Conservation (phyloP, 345 rosid species). For the Eutrema yunnanense region DNA sequence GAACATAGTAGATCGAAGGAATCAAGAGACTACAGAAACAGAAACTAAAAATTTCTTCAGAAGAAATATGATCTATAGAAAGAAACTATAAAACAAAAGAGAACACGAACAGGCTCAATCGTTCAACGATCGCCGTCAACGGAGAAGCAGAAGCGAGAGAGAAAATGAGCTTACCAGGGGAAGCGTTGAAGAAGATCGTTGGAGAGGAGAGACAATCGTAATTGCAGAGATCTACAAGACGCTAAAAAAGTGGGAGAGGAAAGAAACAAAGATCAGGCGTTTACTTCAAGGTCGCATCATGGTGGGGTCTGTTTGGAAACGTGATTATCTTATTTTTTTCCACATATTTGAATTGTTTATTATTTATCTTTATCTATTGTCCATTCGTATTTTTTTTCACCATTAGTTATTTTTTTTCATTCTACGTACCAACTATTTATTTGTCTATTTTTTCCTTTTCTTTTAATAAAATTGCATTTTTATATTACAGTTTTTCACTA, state of each 20-base stretch:
- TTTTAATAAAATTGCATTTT: too few relatives aligned
- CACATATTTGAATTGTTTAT: too few relatives aligned
- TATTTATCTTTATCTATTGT: too few relatives aligned
- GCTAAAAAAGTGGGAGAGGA: background rate
- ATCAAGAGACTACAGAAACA: background rate
- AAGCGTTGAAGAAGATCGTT: conserved; percentile 6
- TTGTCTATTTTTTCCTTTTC: too few relatives aligned
- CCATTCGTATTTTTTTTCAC: too few relatives aligned
- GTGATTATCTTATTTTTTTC: background rate
- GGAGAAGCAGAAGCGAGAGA: background rate
- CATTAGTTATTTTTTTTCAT: too few relatives aligned
- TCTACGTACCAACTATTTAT: too few relatives aligned
- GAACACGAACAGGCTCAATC: background rate
- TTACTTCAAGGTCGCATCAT: conserved; percentile 24
- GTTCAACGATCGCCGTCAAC: background rate
- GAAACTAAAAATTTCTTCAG: background rate
- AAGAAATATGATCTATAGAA: background rate
- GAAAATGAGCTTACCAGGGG: conserved; percentile 23
- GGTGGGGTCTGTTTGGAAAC: conserved; percentile 22
- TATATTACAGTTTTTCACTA: too few relatives aligned
- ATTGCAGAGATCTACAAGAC: conserved; percentile 3
- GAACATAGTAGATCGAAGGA: conserved; percentile 14
- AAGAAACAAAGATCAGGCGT: background rate
- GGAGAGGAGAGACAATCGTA: background rate
- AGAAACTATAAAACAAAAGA: too few relatives aligned